These are phyloP conservation scores for Tephrocybe sp. DNA, from an alignment of 768 basidiomycete species.

Conservation along the genomic window DNA sequence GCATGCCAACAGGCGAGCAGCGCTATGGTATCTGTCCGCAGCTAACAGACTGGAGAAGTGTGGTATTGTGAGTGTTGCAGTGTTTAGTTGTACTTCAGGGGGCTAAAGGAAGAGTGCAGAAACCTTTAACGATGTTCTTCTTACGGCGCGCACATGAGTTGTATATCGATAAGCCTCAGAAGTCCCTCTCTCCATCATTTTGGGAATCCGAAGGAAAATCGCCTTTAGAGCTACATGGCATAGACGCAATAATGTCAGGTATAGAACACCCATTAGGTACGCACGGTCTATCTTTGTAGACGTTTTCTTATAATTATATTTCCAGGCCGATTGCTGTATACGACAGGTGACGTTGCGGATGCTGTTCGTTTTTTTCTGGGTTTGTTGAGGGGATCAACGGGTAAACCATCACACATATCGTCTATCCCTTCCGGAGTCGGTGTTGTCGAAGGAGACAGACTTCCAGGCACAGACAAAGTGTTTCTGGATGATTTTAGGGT, in stretches of 20 bases:
- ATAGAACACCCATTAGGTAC: slow-evolving; percentile 81
- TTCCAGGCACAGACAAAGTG: slow-evolving; percentile 55
- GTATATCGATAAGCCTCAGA: slow-evolving; percentile 49
- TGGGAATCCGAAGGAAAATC: slow-evolving; percentile 69
- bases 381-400: slow-evolving; percentile 50
- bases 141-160: slow-evolving; percentile 69
- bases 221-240: slow-evolving; percentile 38
- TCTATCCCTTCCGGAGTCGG: slow-evolving; percentile 15
- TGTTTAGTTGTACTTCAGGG: slow-evolving; percentile 2
- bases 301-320: neutral
- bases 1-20: slow-evolving; percentile 58
- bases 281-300: slow-evolving; percentile 7
- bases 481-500: slow-evolving; percentile 88
- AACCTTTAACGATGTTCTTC: slow-evolving; percentile 84
- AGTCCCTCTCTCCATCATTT: slow-evolving; percentile 75
- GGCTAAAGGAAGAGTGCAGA: slow-evolving; percentile 42
- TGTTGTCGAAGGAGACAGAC: slow-evolving; percentile 23
- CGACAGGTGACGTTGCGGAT: slow-evolving; percentile 77
- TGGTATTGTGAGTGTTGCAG: slow-evolving; percentile 65
- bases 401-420: slow-evolving; percentile 4
- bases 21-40: slow-evolving; percentile 77
- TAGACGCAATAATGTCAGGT: slow-evolving; percentile 66
- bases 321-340: slow-evolving; percentile 83
- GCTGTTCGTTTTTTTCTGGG: slow-evolving; percentile 80
- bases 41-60: slow-evolving; percentile 81